Base-by-base conservation (phyloP, 139 green algal genomes). In the Protoeuglena noctilucae region DNA sequence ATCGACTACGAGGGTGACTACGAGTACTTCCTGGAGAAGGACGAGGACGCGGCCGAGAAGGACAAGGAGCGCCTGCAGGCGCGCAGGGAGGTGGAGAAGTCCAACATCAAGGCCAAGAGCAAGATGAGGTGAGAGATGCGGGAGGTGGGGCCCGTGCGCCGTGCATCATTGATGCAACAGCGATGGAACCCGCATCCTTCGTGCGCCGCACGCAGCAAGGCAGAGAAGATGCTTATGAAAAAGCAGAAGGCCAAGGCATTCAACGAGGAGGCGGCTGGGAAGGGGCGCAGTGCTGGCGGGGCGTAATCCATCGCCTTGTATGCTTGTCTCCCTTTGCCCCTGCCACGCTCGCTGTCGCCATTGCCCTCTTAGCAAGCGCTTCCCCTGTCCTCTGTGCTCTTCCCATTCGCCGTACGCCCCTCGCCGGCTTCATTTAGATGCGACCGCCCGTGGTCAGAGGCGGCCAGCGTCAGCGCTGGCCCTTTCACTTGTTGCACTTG, bases 21-120 rank as follows among this genome's bases (percentile, higher is more conserved):
- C 63, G 80, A 88, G 48, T 86, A 88, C 53, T 97, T 88, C 65
- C 66, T 98, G 47, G 64, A 75, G 21, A 77, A 93, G 58, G 94
- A 96, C 54, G 68, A 79, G 22, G 76, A 87, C 58, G 75, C 70
- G 0, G 62, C 51, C 9, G 72, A 69, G 58, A 83, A 83, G 71
- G 64, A 87, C 41, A 91, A 89, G 73, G 76, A 81, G 57, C 65
- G 67, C 25, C 69, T 72, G 54, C 48, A 60, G 5, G 30, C 28
- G 23, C n/a, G 27, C 21, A 72, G 75, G 51, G 72, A 80, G 48
- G 69, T 88, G 17, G 75, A 82, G 47, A 74, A 93, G 68, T 51
- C 62, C 24, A 76, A 73, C 45, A 81, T 84, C 63, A 97, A 95
- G 74, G 57, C 84, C 34, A 94, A 94, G 68, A 73, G 47, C 59